Conservation (phyloP, 352 stramenopile genomes). For the Globisporangium cederbergense region DNA sequence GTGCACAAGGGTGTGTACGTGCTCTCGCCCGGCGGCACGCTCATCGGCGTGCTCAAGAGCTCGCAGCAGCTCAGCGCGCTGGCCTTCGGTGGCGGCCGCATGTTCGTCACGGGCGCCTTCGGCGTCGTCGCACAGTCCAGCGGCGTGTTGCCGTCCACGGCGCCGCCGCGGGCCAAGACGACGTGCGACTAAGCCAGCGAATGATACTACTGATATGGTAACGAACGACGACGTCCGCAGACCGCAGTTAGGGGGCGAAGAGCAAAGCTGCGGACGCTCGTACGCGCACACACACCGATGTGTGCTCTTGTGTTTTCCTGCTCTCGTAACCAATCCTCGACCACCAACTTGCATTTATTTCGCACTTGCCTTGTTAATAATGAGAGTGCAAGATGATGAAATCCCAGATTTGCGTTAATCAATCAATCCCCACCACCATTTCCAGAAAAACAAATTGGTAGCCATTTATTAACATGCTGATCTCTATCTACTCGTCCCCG, state of each 20-base stretch:
- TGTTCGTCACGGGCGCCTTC: slow-evolving; percentile 72
- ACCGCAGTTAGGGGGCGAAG: background rate
- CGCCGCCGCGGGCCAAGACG: slow-evolving; percentile 35
- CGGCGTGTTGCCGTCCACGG: slow-evolving; percentile 27
- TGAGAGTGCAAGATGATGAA: background rate
- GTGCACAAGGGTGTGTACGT: slow-evolving; percentile 78
- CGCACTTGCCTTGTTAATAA: background rate
- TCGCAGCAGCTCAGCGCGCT: slow-evolving; percentile 52
- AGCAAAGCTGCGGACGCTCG: background rate
- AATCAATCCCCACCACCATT: background rate
- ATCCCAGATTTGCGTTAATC: background rate
- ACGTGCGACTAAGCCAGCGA: slow-evolving; percentile 23
- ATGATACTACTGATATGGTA: background rate
- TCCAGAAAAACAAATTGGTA: too few relatives aligned
- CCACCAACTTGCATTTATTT: background rate
- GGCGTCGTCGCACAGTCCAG: slow-evolving; percentile 64
- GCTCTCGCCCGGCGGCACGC: slow-evolving; percentile 41
- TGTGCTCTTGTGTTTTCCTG: slow-evolving; percentile 7
- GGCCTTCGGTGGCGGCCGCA: slow-evolving; percentile 60
- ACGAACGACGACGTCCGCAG: background rate
- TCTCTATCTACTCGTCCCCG: slow-evolving; percentile 17
- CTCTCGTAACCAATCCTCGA: background rate
- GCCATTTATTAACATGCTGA: background rate
- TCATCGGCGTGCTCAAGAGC: slow-evolving; percentile 60
- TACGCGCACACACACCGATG: background rate